Evolutionary conservation across 345 rosid genomes (phyloP).

Genomic region (Rubroshorea leprosula): DNA sequence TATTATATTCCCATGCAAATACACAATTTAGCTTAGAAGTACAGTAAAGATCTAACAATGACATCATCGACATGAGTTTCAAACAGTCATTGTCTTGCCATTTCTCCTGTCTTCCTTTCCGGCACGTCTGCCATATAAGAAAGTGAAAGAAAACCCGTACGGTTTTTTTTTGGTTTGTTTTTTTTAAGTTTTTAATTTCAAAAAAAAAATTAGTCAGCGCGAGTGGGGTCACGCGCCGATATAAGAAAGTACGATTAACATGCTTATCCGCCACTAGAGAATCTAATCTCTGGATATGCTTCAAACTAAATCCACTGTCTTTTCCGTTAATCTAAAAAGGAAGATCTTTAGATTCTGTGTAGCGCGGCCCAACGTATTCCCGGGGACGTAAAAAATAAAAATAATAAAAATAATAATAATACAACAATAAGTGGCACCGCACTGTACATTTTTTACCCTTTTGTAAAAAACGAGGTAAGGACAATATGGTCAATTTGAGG

Average conservation of each 20-base stretch:
- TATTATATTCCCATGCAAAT: too few relatives aligned
- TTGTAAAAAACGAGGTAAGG: slow-evolving; percentile 23
- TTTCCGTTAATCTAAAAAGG: slow-evolving; percentile 31
- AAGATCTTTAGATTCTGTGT: slow-evolving; percentile 24
- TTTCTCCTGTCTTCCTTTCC: background rate
- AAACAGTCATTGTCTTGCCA: background rate
- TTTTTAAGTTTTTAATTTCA: background rate
- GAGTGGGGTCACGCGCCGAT: background rate
- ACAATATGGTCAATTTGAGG: slow-evolving; percentile 1
- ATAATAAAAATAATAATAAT: background rate
- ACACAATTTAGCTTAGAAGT: too few relatives aligned
- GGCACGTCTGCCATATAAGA: background rate
- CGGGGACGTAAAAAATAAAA: background rate
- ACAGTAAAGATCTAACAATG: background rate
- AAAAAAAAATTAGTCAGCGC: background rate
- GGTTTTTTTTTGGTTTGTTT: background rate
- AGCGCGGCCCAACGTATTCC: slow-evolving; percentile 8
- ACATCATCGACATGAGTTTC: background rate
- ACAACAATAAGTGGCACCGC: background rate
- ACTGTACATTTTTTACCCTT: slow-evolving; percentile 20
- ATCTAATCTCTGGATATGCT: background rate
- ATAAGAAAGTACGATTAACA: background rate
- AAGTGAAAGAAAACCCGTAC: slow-evolving; percentile 4
- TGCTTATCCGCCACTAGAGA: background rate
- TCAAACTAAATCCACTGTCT: slow-evolving; percentile 12